These are phyloP conservation scores for Novakomyces olei DNA, from an alignment of 805 yeast genomes.

Conservation along the genomic window DNA sequence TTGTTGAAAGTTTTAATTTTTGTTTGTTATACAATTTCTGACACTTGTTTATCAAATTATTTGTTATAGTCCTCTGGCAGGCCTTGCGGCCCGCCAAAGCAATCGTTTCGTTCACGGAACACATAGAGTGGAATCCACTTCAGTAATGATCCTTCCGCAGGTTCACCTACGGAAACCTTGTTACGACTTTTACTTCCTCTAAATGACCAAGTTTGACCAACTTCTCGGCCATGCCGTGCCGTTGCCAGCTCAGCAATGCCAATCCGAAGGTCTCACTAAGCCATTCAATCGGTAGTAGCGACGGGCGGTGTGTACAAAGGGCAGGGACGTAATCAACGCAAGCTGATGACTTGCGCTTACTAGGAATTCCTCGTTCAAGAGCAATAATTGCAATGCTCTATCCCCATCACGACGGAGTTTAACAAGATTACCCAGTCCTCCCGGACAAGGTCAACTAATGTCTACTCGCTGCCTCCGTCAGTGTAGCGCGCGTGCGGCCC, in stretches of 20 bases:
- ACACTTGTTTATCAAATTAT: too few species aligned
- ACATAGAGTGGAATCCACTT: too few species aligned
- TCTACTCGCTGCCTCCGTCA: conserved; percentile 25
- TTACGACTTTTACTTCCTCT: conserved; percentile 26
- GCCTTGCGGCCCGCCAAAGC: too few species aligned
- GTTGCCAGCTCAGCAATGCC: conserved; percentile 19
- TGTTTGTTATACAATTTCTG: conserved; percentile 3
- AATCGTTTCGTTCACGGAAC: too few species aligned
- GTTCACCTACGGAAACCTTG: conserved; percentile 25
- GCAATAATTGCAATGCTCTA: conserved; percentile 24
- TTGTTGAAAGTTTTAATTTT: conserved; percentile 21
- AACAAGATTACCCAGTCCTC: conserved; percentile 23
- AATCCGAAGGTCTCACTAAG: conserved; percentile 23
- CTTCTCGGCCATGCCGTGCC: conserved; percentile 1
- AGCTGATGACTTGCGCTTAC: conserved; percentile 26
- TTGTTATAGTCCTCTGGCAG: too few species aligned
- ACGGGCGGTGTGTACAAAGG: conserved; percentile 25
- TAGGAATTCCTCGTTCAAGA: conserved; percentile 27
- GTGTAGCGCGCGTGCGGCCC: conserved; percentile 29
- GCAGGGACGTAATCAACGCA: conserved; percentile 27
- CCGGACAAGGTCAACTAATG: conserved; percentile 16
- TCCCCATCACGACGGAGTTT: conserved; percentile 21
- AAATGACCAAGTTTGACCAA: conserved; percentile 24
- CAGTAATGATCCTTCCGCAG: conserved; percentile 22
- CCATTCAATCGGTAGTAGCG: conserved; percentile 27